phyloP scores from a whole-genome alignment of 176 grass and related monocot species.

The Chloris gayana region DNA sequence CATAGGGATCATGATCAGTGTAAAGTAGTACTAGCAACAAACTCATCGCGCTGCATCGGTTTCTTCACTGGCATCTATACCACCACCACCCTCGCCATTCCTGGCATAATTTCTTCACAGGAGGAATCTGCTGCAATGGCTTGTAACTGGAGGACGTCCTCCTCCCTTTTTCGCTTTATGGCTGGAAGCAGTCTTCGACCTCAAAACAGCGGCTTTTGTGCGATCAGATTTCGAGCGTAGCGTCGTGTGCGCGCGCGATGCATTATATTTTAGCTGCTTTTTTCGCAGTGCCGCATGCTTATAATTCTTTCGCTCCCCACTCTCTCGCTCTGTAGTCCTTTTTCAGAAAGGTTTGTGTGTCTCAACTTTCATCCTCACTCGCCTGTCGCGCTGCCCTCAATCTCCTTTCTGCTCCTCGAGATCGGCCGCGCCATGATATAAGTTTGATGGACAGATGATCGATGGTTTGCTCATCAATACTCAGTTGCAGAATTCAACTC shows the following conservation, averaged over 20 bases:
- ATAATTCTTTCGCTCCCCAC: slow-evolving; percentile 67
- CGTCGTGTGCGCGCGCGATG: slow-evolving; percentile 40
- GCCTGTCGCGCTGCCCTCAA: slow-evolving; percentile 49
- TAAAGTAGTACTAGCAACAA: slow-evolving; percentile 47
- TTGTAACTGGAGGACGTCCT: slow-evolving; percentile 21
- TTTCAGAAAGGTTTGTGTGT: slow-evolving; percentile 77
- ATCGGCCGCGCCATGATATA: slow-evolving; percentile 56
- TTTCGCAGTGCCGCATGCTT: slow-evolving; percentile 62
- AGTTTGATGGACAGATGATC: slow-evolving; percentile 67
- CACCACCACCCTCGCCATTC: background rate
- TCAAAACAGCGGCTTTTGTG: slow-evolving; percentile 60
- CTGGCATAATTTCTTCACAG: slow-evolving; percentile 28
- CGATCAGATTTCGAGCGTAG: slow-evolving; percentile 50
- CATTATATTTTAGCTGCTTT: slow-evolving; percentile 40
- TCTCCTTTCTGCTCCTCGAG: slow-evolving; percentile 63
- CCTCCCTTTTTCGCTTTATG: slow-evolving; percentile 54
- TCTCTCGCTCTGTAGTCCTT: slow-evolving; percentile 47
- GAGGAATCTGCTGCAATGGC: slow-evolving; percentile 44
- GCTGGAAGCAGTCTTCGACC: slow-evolving; percentile 41
- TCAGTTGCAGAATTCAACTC: slow-evolving; percentile 38
- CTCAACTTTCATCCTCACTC: slow-evolving; percentile 81
- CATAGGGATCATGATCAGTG: slow-evolving; percentile 65
- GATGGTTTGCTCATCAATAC: slow-evolving; percentile 16
- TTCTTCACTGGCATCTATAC: background rate
- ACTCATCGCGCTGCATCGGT: slow-evolving; percentile 36